Conservation (phyloP, 164 flowering plant genomes). For the Magnolia changhungtana region DNA sequence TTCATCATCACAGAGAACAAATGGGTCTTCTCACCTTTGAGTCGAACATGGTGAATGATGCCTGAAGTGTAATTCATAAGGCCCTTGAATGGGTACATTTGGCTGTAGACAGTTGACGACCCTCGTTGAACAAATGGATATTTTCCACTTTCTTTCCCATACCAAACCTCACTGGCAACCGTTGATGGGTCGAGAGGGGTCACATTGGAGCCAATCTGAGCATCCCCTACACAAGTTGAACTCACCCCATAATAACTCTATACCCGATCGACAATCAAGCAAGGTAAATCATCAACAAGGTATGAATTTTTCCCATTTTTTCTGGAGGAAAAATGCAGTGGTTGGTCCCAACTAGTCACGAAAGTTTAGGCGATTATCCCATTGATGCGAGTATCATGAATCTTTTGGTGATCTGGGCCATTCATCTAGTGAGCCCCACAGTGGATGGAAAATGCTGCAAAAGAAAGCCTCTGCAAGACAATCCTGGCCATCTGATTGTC, state of each 20-base stretch:
- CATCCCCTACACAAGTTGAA: slow-evolving; percentile 40
- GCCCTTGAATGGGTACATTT: slow-evolving; percentile 76
- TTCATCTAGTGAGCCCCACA: no score
- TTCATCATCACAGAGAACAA: not conserved
- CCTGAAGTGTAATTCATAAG: slow-evolving; percentile 87
- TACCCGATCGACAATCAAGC: no score
- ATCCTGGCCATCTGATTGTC: no score
- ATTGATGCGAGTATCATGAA: no score
- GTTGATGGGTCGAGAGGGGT: slow-evolving; percentile 66
- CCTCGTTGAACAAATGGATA: slow-evolving; percentile 44
- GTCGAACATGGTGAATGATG: slow-evolving; percentile 81
- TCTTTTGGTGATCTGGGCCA: no score
- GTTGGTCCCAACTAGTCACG: no score
- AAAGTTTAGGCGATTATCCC: no score
- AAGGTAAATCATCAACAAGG: not conserved
- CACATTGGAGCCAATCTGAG: slow-evolving; percentile 65
- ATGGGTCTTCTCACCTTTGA: slow-evolving; percentile 49
- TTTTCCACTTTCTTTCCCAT: slow-evolving; percentile 61
- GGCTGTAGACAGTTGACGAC: slow-evolving; percentile 59
- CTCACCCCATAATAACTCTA: not conserved
- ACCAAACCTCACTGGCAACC: slow-evolving; percentile 84
- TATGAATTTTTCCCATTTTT: not conserved
- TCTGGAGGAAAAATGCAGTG: not conserved
- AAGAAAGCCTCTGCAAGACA: no score
- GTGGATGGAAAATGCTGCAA: no score